These are phyloP conservation scores for Diospyros lotus DNA, from an alignment of 148 eudicot genomes.

Conservation along the genomic window DNA sequence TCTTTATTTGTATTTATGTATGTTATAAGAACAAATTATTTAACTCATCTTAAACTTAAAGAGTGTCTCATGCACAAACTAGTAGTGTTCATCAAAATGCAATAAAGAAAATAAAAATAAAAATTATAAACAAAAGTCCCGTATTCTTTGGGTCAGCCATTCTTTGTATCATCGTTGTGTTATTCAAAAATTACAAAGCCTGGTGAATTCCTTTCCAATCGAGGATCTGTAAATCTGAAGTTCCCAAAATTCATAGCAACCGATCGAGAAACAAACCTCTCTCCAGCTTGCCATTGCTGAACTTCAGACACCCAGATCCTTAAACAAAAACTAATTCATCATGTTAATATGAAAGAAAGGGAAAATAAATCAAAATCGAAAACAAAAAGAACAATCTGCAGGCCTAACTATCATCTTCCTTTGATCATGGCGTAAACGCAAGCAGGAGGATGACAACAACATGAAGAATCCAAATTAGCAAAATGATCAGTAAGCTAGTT, in stretches of 20 bases:
- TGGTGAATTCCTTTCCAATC: slow-evolving; percentile 33
- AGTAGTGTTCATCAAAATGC: no score
- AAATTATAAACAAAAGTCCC: background rate
- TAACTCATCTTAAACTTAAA: no score
- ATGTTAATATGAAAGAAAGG: background rate
- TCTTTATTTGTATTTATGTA: no score
- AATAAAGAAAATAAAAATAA: background rate
- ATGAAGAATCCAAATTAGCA: slow-evolving; percentile 16
- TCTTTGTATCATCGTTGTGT: slow-evolving; percentile 31
- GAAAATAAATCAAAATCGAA: background rate
- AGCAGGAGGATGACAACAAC: slow-evolving; percentile 13
- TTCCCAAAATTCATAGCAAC: slow-evolving; percentile 75
- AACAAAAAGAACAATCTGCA: background rate
- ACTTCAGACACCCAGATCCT: slow-evolving; percentile 44
- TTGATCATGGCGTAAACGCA: slow-evolving; percentile 15
- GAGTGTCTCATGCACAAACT: no score
- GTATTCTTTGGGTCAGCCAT: background rate
- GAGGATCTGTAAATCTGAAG: slow-evolving; percentile 53
- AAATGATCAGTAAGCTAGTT: background rate
- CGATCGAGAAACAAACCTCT: slow-evolving; percentile 10
- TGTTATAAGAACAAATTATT: no score
- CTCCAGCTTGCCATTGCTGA: slow-evolving; percentile 41
- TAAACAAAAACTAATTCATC: slow-evolving; percentile 8
- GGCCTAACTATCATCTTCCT: slow-evolving; percentile 17
- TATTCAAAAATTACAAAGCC: slow-evolving; percentile 51